These are phyloP conservation scores for Microcyclospora pomicola DNA, from an alignment of 2,329 filamentous ascomycete species.

Conservation along the genomic window DNA sequence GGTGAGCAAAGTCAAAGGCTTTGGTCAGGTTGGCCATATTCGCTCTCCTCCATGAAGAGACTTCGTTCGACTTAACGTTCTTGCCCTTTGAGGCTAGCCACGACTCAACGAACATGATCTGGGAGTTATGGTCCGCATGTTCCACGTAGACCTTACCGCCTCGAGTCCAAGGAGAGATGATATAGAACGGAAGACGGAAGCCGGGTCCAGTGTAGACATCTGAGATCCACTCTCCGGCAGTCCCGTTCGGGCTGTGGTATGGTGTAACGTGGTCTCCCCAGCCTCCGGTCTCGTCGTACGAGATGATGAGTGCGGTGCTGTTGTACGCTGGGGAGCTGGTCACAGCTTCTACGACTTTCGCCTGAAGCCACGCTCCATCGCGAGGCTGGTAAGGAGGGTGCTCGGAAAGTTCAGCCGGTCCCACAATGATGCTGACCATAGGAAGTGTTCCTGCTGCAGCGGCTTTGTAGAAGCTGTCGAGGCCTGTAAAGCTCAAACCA, in stretches of 20 bases:
- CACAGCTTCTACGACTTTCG: constrained; percentile 39
- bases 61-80: constrained; percentile 29
- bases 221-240: constrained; percentile 39
- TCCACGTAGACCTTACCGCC: constrained; percentile 41
- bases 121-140: constrained; percentile 41
- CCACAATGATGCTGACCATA: constrained; percentile 37
- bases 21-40: constrained; percentile 38
- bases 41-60: constrained; percentile 33
- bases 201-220: constrained; percentile 35
- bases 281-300: constrained; percentile 41
- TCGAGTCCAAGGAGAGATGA: constrained; percentile 42
- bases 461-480: constrained; percentile 37
- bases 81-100: constrained; percentile 35
- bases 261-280: constrained; percentile 42
- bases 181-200: constrained; percentile 40
- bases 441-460: constrained; percentile 40
- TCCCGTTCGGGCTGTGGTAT: constrained; percentile 35
- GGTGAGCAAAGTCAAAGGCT: constrained; percentile 33
- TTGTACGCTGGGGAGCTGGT: constrained; percentile 36
- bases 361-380: constrained; percentile 43
- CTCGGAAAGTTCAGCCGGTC: constrained; percentile 38
- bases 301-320: constrained; percentile 36
- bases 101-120: constrained; percentile 40
- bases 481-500: constrained; percentile 34
- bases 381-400: constrained; percentile 40